Percentiles rank a stretch among this genome's conserved stretches.
Evolutionary conservation across 139 green algal genomes (phyloP).

Genomic region (Trebouxia sp.): DNA sequence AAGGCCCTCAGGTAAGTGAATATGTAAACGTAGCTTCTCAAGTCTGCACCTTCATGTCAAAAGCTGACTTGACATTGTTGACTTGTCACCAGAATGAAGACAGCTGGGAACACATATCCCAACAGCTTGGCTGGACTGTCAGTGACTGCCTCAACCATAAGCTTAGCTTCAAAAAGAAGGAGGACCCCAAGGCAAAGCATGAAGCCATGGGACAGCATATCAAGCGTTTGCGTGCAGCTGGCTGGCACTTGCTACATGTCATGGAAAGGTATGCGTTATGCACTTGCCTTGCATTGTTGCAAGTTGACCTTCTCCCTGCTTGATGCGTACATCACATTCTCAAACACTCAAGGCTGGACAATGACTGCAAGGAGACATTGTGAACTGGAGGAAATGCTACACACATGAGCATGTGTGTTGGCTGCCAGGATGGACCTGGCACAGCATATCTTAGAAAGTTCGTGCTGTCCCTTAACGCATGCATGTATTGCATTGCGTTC

Average conservation of each 20-base stretch:
- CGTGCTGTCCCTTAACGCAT: no score
- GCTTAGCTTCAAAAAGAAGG: conserved; percentile 50
- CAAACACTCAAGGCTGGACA: no score
- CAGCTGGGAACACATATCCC: conserved; percentile 39
- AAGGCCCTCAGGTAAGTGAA: neutral
- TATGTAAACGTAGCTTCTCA: no score
- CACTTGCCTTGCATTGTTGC: no score
- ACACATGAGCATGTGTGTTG: neutral
- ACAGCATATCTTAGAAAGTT: no score
- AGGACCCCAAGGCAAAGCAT: conserved; percentile 40
- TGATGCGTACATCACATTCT: no score
- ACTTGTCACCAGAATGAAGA: conserved; percentile 25
- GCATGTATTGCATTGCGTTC: no score
- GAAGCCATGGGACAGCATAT: conserved; percentile 48
- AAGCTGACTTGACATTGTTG: neutral
- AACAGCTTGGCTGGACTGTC: conserved; percentile 39
- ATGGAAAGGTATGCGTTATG: conserved; percentile 7
- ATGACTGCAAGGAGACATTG: no score
- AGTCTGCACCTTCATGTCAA: no score
- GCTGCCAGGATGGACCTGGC: no score
- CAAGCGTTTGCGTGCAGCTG: conserved; percentile 46
- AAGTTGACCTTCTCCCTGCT: no score
- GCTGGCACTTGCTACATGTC: conserved; percentile 46
- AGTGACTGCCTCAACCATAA: conserved; percentile 52
- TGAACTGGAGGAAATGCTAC: no score